phyloP scores from a whole-genome alignment of 2,329 filamentous ascomycete genomes.

The Arachnomyces sp. region DNA sequence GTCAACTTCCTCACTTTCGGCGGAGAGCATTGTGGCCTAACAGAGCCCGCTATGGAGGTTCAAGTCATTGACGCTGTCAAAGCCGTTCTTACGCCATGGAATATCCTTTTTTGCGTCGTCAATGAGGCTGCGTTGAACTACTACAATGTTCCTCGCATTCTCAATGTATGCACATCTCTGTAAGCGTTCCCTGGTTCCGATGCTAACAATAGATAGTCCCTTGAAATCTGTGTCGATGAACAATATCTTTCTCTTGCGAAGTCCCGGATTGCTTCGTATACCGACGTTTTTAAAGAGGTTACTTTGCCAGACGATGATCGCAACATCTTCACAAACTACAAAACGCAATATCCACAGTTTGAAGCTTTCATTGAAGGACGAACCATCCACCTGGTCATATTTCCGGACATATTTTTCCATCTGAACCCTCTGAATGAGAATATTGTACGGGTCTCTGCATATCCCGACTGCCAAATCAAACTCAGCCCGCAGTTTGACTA shows the following conservation, averaged over 20 bases:
- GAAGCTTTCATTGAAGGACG: constrained; percentile 8
- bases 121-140: constrained; percentile 7
- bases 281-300: constrained; percentile 7
- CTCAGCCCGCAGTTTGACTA: constrained; percentile 9
- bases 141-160: constrained; percentile 7
- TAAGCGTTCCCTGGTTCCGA: constrained; percentile 1
- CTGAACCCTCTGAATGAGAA: constrained; percentile 7
- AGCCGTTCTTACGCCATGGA: constrained; percentile 4
- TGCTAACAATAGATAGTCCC: constrained; percentile 3
- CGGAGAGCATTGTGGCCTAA: too few relatives aligned
- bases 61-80: constrained; percentile 7
- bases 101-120: constrained; percentile 9
- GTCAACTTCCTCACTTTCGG: too few relatives aligned
- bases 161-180: constrained; percentile 1
- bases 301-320: constrained; percentile 5
- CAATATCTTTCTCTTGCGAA: constrained; percentile 1
- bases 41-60: constrained; percentile 5
- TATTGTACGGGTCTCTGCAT: constrained; percentile 5
- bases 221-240: constrained; percentile 10
- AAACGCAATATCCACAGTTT: constrained; percentile 4
- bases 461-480: constrained; percentile 5
- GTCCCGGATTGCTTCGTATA: constrained; percentile 7
- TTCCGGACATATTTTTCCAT: constrained; percentile 8
- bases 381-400: constrained; percentile 1
- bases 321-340: constrained; percentile 3